These are phyloP conservation scores for Plantago ovata DNA, from an alignment of 257 asterid species.

Conservation along the genomic window DNA sequence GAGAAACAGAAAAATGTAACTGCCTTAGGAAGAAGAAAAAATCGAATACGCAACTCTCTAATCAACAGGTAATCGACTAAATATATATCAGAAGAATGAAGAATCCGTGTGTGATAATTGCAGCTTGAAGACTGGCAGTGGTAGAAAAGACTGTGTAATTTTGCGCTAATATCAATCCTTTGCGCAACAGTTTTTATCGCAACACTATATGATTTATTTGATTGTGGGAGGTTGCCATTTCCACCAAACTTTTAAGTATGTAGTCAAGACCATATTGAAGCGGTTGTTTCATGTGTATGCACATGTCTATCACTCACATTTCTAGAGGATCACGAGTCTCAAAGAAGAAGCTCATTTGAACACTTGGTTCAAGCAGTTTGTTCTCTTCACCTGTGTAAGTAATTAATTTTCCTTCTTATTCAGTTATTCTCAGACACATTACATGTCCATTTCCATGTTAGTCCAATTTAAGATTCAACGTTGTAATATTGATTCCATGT, in stretches of 20 bases:
- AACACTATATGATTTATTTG: neutral
- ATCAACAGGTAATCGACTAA: too few species aligned
- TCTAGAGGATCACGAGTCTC: slow-evolving; percentile 36
- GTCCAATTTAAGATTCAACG: too few species aligned
- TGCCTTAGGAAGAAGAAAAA: too few species aligned
- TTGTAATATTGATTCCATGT: slow-evolving; percentile 12
- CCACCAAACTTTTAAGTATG: slow-evolving; percentile 38
- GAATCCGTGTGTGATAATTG: too few species aligned
- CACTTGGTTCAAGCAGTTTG: slow-evolving; percentile 54
- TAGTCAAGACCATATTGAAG: slow-evolving; percentile 38
- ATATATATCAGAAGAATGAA: too few species aligned
- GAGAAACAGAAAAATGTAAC: too few species aligned
- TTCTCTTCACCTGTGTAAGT: slow-evolving; percentile 42
- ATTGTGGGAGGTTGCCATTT: slow-evolving; percentile 36
- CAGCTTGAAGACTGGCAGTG: too few species aligned
- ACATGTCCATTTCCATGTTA: too few species aligned
- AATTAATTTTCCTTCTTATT: neutral
- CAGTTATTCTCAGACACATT: neutral
- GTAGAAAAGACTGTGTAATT: too few species aligned
- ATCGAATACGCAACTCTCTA: too few species aligned
- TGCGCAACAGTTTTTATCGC: neutral
- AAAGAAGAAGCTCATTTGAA: slow-evolving; percentile 52
- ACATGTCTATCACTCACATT: slow-evolving; percentile 51
- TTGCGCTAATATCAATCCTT: neutral
- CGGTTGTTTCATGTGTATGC: slow-evolving; percentile 49